Base-by-base conservation (phyloP, 83 land plant species). In the Picea mariana region DNA sequence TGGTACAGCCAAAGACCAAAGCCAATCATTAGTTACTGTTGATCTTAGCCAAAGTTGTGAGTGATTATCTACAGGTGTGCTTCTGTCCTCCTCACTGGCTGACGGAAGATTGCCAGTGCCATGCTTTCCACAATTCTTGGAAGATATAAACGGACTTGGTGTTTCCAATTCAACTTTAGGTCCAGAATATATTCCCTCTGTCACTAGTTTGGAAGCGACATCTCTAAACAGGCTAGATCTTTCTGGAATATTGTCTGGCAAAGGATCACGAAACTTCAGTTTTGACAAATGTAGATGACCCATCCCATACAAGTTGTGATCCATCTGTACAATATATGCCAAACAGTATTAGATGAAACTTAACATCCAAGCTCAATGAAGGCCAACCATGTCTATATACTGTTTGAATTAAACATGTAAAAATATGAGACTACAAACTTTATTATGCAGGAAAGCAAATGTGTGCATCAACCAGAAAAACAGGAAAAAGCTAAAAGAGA, bases 231-330 rank as follows among this genome's bases (percentile, higher is more conserved):
- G 55, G 58, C 1, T 1, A 73, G 77, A 73, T 8, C 58, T 18
- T 44, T 72, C 47, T 18, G 24, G 26, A 38, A 84, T 85, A 38
- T 40, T 31, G 67, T 88, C 91, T 40, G 97, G 98, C 62, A 92
- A 63, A 67, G 99, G 98, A 81, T 83, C 84, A 16, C 99, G 92
- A 64, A 97, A 97, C 82, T 93, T 94, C 79, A 94, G 24, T 78
- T 86, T 88, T 42, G 97, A 90, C 11, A 91, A 75, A 82, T 97
- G 98, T 40, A 97, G 15, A 82, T 81, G 94, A 58, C 98, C 91
- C 99, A 97, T 97, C 47, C 99, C 99, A 90, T 90, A 89, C 67
- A 97, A 89, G 80, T 97, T 97, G 63, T 95, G 84, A 82, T 97
- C 99, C 79, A 97, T 83, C 99, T 97, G 89, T 73, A 73, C 42